phyloP scores from a whole-genome alignment of 1,284 basidiomycete species.

The Ganoderma lucidum region DNA sequence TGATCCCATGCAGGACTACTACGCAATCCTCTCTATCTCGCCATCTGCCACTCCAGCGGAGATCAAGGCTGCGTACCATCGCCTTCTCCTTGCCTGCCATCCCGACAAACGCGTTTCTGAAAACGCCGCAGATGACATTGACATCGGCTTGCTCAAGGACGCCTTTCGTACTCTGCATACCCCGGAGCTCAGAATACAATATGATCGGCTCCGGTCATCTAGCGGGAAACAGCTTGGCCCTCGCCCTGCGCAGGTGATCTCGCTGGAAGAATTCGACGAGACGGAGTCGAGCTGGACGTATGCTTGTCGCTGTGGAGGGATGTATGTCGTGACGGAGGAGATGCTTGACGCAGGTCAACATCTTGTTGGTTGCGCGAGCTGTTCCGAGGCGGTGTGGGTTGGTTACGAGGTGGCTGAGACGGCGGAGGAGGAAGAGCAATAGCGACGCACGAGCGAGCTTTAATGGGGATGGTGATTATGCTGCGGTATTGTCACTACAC shows the following conservation, averaged over 20 bases:
- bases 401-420: slow-evolving; percentile 70
- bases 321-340: slow-evolving; percentile 60
- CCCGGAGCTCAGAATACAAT: slow-evolving; percentile 51
- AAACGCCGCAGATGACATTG: slow-evolving; percentile 38
- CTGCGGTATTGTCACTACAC: not conserved
- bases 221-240: slow-evolving; percentile 44
- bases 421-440: slow-evolving; percentile 16
- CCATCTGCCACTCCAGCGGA: slow-evolving; percentile 47
- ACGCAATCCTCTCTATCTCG: slow-evolving; percentile 44
- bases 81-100: slow-evolving; percentile 65
- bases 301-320: slow-evolving; percentile 74
- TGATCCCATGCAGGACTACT: slow-evolving; percentile 38
- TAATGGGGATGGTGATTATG: not conserved
- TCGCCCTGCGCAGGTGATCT: slow-evolving; percentile 79
- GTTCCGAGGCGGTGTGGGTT: slow-evolving; percentile 82
- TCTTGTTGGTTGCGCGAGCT: slow-evolving; percentile 71
- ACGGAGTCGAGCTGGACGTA: slow-evolving; percentile 55
- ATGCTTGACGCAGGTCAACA: slow-evolving; percentile 74
- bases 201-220: slow-evolving; percentile 50
- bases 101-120: slow-evolving; percentile 64
- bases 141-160: slow-evolving; percentile 65
- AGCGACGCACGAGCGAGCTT: not conserved
- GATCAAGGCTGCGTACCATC: slow-evolving; percentile 77
- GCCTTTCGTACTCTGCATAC: slow-evolving; percentile 67
- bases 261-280: slow-evolving; percentile 71